A percentile compares a stretch with the other conserved stretches of the same genome.
These are phyloP conservation scores for Thymus quinquecostatus DNA, from an alignment of 257 asterid genomes.

Conservation along the genomic window DNA sequence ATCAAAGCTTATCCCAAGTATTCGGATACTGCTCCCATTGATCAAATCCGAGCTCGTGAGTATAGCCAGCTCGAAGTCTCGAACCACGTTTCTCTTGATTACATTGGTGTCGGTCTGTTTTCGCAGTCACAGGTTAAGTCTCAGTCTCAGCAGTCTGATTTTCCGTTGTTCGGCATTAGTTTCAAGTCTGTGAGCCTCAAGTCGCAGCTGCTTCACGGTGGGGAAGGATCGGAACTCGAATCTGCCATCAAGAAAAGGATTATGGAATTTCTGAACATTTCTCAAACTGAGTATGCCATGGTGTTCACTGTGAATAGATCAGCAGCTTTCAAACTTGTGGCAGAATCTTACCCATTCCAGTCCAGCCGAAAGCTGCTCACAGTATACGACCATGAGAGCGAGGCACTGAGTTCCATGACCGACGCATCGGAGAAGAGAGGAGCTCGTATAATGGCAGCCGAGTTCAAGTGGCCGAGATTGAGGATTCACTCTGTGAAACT, in stretches of 20 bases:
- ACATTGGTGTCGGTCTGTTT: constrained; percentile 86
- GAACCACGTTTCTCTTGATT: constrained; percentile 76
- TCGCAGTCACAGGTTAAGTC: constrained; percentile 64
- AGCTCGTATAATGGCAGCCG: constrained; percentile 66
- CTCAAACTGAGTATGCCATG: constrained; percentile 64
- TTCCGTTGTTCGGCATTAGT: constrained; percentile 51
- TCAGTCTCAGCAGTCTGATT: constrained; percentile 36
- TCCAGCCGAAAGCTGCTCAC: constrained; percentile 63
- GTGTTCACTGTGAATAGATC: constrained; percentile 85
- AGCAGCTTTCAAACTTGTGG: constrained; percentile 79
- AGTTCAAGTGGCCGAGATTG: constrained; percentile 91
- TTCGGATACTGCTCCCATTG: constrained; percentile 59
- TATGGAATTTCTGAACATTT: constrained; percentile 71
- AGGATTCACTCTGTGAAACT: constrained; percentile 59
- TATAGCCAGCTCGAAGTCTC: constrained; percentile 64
- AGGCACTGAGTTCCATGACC: constrained; percentile 72
- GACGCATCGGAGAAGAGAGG: constrained; percentile 67
- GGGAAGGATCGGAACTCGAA: constrained; percentile 68
- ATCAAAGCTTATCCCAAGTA: constrained; percentile 66
- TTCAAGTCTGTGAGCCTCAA: constrained; percentile 73
- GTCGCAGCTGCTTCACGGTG: constrained; percentile 65
- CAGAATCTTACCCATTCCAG: constrained; percentile 81
- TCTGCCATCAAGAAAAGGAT: constrained; percentile 64
- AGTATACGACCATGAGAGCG: constrained; percentile 80
- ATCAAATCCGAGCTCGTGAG: constrained; percentile 72